Base-by-base conservation (phyloP, 2,329 filamentous ascomycete genomes). In the Cordyceps javanica region DNA sequence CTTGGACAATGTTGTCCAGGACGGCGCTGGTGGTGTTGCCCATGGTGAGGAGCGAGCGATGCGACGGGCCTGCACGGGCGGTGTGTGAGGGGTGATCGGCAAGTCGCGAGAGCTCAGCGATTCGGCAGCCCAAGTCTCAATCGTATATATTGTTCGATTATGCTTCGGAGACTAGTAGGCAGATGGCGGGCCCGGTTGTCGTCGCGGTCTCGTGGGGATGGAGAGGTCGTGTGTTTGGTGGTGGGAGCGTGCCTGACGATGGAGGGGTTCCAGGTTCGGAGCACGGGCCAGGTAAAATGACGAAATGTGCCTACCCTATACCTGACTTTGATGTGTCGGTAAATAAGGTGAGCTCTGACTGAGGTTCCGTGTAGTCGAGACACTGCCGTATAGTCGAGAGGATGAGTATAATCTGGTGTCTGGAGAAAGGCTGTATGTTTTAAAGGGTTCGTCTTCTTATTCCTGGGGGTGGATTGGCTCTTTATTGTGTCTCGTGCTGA, bases 1-100 rank as follows among this genome's bases (percentile, higher is more conserved):
- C 91, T 70, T 95, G 90, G 72, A 97, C 92, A 68, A 99, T 97
- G 76, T 89, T 94, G 76, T 97, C 93, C 74, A 97, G 82, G 72
- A 97, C 87, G 65, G 81, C 77, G 71, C 85, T 88, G 65, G 82
- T 85, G 59, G 83, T 82, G 74, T 88, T 88, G 66, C 85, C 85
- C 85, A 88, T 88, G 64, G 65, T 66, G 28, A 51, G 25, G 56
- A 39, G 41, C 44, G 16, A 16, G 32, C 48, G 49, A 34, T 32
- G 42, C 45, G 44, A 44, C 26, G 3, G 34, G 45, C 44, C 14
- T 26, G 34, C 42, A 44, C 45, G 23, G 50, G 34, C 13, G 14
- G n/a, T 41, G 21, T 49, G 44, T 38, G 41, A n/a, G 42, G 25
- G 25, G 21, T 28, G 16, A 6, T 48, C 32, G 30, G 52, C 41